Percentiles rank a stretch among this genome's conserved stretches.
These are phyloP conservation scores for Colletotrichum tropicicola DNA, from an alignment of 2,329 filamentous ascomycete genomes.

Conservation along the genomic window DNA sequence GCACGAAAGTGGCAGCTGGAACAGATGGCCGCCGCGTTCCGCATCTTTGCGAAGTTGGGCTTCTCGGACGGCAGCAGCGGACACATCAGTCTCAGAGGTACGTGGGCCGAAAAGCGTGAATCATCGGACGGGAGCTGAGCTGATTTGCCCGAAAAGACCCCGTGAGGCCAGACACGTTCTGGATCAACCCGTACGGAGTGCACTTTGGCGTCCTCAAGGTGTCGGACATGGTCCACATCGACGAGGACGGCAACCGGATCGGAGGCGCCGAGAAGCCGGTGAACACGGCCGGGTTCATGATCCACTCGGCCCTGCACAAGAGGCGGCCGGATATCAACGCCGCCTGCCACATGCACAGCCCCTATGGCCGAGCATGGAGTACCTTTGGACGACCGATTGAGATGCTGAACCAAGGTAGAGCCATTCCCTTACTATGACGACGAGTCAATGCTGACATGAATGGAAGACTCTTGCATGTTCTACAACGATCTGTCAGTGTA, in stretches of 20 bases:
- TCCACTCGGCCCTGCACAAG: slow-evolving; percentile 72
- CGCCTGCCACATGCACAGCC: slow-evolving; percentile 72
- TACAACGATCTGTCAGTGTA: slow-evolving; percentile 71
- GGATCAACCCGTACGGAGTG: slow-evolving; percentile 66
- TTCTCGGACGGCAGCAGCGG: slow-evolving; percentile 56
- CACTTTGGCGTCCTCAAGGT: slow-evolving; percentile 74
- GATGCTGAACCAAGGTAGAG: slow-evolving; percentile 66
- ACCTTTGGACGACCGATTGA: slow-evolving; percentile 69
- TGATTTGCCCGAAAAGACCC: slow-evolving; percentile 39
- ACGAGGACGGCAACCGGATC: slow-evolving; percentile 65
- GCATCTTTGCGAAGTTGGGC: slow-evolving; percentile 55
- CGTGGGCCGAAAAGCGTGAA: too few relatives aligned
- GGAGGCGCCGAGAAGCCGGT: slow-evolving; percentile 66
- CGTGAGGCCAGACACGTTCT: slow-evolving; percentile 44
- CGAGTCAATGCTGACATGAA: not conserved
- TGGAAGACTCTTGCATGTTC: slow-evolving; percentile 66
- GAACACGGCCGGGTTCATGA: slow-evolving; percentile 75
- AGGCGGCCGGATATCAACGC: slow-evolving; percentile 70
- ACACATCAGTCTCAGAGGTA: slow-evolving; percentile 51
- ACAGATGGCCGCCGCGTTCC: slow-evolving; percentile 56
- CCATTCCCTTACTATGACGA: not conserved
- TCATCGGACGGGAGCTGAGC: too few relatives aligned
- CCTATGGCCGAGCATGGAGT: slow-evolving; percentile 72
- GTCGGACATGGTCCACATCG: slow-evolving; percentile 73
- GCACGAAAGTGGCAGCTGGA: slow-evolving; percentile 47